These are phyloP conservation scores for Asterochloris sp. DNA, from an alignment of 139 green algal species.

Conservation along the genomic window DNA sequence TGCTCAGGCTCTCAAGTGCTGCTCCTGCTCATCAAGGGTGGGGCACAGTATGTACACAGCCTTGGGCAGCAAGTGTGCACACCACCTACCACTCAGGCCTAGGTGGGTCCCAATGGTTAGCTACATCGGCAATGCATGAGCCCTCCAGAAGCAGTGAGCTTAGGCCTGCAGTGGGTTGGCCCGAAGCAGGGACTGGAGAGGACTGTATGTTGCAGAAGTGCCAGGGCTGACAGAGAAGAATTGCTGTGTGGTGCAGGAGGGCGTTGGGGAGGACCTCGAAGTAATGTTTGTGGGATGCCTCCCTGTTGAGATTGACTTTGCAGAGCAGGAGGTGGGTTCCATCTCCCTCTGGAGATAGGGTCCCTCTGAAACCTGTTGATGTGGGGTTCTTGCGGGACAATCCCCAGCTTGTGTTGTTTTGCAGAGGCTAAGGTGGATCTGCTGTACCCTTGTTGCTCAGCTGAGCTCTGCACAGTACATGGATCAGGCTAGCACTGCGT, in stretches of 20 bases:
- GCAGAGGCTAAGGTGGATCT: not conserved
- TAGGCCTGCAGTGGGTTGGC: not conserved
- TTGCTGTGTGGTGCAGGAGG: conserved; percentile 48
- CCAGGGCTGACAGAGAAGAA: not conserved
- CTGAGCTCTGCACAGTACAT: no score
- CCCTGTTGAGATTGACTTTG: conserved; percentile 68
- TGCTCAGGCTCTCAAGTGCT: not conserved
- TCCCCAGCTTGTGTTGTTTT: not conserved
- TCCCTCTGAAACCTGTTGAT: not conserved
- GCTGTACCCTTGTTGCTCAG: not conserved
- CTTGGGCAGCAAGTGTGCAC: not conserved
- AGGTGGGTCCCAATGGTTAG: not conserved
- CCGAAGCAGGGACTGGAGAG: not conserved
- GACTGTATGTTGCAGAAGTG: not conserved
- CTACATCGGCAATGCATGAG: not conserved
- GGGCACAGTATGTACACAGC: not conserved
- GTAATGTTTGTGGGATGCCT: conserved; percentile 81
- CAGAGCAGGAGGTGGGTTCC: conserved; percentile 76
- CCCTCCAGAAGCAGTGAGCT: not conserved
- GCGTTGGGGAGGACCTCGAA: conserved; percentile 65
- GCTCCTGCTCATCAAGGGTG: not conserved
- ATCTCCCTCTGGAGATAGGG: not conserved
- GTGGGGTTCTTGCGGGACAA: not conserved
- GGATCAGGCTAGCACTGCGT: not conserved
- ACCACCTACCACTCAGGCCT: not conserved